Conservation (phyloP, 1,284 basidiomycete species). For the Mycena sp. region DNA sequence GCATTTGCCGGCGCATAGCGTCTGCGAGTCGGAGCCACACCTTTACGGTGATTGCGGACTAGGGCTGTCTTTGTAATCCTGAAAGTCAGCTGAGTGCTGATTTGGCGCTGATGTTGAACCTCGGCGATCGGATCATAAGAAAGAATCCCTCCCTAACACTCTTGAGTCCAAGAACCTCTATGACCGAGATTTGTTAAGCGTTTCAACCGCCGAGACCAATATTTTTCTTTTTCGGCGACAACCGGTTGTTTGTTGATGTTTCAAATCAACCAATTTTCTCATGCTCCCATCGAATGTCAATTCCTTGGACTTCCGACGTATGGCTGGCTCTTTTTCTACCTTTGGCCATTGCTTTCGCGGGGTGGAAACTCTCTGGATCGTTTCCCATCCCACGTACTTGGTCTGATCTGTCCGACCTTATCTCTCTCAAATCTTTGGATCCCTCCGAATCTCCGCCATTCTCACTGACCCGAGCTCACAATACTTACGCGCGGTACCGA, state of each 20-base stretch:
- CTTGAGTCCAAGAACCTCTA: no score
- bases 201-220: no score
- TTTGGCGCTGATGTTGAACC: no score
- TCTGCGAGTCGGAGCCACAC: no score
- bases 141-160: no score
- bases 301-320: constrained; percentile 42
- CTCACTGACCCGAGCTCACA: constrained; percentile 49
- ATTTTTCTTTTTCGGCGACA: not conserved
- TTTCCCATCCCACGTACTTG: constrained; percentile 33
- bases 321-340: constrained; percentile 48
- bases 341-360: constrained; percentile 44
- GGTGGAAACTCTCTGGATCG: constrained; percentile 30
- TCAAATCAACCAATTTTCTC: not conserved
- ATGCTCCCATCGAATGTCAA: not conserved
- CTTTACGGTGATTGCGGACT: no score
- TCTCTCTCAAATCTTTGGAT: constrained; percentile 32
- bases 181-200: no score
- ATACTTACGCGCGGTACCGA: constrained; percentile 48
- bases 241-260: constrained; percentile 9
- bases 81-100: no score
- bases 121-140: no score
- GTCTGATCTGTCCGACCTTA: constrained; percentile 37
- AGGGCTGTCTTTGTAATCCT: no score
- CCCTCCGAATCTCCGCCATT: constrained; percentile 38
- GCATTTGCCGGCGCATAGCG: no score